These are phyloP conservation scores for Cinchona pubescens DNA, from an alignment of 257 asterid genomes.

Conservation along the genomic window DNA sequence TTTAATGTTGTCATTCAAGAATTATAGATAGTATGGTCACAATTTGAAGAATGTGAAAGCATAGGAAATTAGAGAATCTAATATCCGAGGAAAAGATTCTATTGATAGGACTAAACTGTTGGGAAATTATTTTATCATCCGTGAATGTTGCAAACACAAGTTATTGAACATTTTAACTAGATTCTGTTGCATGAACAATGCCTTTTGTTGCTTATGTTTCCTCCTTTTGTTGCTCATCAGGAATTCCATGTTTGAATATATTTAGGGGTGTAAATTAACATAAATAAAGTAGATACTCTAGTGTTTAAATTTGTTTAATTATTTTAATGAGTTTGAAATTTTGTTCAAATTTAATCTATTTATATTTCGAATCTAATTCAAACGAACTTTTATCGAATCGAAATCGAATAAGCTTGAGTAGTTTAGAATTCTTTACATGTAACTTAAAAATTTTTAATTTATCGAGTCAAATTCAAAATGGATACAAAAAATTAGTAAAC, in stretches of 20 bases:
- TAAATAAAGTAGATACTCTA: too few species aligned
- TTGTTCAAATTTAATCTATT: too few species aligned
- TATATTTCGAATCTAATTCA: too few species aligned
- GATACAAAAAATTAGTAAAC: too few species aligned
- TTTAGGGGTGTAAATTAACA: too few species aligned
- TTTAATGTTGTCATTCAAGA: not conserved
- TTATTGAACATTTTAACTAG: not conserved
- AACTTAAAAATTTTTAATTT: too few species aligned
- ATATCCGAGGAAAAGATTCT: not conserved
- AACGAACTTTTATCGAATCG: too few species aligned
- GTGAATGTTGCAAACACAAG: not conserved
- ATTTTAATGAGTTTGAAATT: too few species aligned
- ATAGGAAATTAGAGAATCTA: conserved; percentile 27
- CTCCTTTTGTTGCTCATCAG: not conserved
- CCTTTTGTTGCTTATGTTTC: not conserved
- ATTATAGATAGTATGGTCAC: not conserved
- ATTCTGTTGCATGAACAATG: conserved; percentile 11
- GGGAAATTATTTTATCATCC: not conserved
- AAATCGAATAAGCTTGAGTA: too few species aligned
- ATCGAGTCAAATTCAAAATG: too few species aligned
- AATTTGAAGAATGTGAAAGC: conserved; percentile 38
- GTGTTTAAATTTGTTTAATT: too few species aligned
- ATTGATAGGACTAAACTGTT: not conserved
- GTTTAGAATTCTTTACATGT: too few species aligned
- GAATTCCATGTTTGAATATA: not conserved